A percentile compares a stretch with the other conserved stretches of the same genome.
These are phyloP conservation scores for Coniochaeta pulveracea DNA, from an alignment of 2,329 filamentous ascomycete genomes.

Conservation along the genomic window DNA sequence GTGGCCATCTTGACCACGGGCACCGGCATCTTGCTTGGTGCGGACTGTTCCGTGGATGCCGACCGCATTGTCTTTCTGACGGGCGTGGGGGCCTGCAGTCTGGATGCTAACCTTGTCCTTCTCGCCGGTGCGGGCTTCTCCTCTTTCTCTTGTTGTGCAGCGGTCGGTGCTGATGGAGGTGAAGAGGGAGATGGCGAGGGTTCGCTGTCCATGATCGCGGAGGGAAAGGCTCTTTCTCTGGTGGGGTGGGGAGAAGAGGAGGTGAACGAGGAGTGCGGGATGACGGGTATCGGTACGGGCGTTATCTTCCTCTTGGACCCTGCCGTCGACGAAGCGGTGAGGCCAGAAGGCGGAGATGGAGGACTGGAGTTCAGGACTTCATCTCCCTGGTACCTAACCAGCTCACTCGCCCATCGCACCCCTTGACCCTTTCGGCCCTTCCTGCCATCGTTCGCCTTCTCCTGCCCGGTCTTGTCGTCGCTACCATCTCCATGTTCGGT, in stretches of 20 bases:
- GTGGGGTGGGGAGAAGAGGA: no score
- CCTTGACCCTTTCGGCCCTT: slow-evolving; percentile 12
- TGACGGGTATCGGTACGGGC: background rate
- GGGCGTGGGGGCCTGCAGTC: slow-evolving; percentile 12
- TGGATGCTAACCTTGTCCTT: slow-evolving; percentile 6
- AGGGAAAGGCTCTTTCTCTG: no score
- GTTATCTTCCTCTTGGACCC: slow-evolving; percentile 2
- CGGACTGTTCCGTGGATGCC: background rate
- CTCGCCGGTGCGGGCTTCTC: background rate
- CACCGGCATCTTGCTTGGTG: background rate
- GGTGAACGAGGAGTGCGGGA: no score
- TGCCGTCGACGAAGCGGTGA: background rate
- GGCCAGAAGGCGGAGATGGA: background rate
- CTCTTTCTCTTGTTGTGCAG: background rate
- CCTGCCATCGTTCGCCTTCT: slow-evolving; percentile 6
- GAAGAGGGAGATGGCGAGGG: background rate
- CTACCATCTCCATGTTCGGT: slow-evolving; percentile 3
- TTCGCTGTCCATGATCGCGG: no score
- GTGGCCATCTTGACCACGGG: slow-evolving; percentile 8
- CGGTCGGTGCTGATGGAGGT: background rate
- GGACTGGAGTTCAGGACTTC: slow-evolving; percentile 1
- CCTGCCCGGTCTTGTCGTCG: background rate
- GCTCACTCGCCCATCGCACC: slow-evolving; percentile 21
- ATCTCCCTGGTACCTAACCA: slow-evolving; percentile 17
- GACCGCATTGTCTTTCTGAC: slow-evolving; percentile 9